Evolutionary conservation across 305 asterid genomes (phyloP).

Genomic region (Rubia balearica): DNA sequence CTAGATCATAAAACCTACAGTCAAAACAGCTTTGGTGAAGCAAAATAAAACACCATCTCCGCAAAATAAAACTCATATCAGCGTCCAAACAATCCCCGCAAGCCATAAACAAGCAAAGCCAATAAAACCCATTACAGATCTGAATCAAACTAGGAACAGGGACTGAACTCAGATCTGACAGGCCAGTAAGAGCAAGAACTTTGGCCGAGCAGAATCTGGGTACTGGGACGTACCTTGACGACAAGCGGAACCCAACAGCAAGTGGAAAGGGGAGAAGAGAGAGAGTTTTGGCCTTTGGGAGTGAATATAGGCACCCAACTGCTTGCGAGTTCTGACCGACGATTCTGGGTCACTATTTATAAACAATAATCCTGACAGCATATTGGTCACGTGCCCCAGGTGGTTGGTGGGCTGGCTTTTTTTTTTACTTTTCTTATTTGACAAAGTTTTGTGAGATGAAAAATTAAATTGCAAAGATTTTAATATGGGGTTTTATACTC

Average conservation of each 20-base stretch:
- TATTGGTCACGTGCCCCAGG: background rate
- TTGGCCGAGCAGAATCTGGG: background rate
- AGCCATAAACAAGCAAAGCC: background rate
- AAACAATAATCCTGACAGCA: background rate
- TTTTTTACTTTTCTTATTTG: background rate
- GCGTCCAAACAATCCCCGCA: background rate
- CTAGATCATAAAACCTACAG: background rate
- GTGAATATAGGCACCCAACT: conserved; percentile 11
- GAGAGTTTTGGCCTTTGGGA: conserved; percentile 10
- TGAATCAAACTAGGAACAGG: background rate
- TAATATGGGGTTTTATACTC: too few relatives aligned
- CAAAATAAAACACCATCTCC: background rate
- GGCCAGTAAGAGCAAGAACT: background rate
- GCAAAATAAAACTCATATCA: background rate
- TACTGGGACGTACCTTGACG: conserved; percentile 9
- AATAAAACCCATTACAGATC: conserved; percentile 4
- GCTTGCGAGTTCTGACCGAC: conserved; percentile 11
- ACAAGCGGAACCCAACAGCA: conserved; percentile 12
- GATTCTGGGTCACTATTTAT: conserved; percentile 4
- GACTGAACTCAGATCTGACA: background rate
- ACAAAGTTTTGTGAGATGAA: too few relatives aligned
- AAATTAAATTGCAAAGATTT: too few relatives aligned
- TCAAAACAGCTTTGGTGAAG: background rate
- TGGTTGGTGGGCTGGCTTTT: conserved; percentile 3
- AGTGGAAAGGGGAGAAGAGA: background rate